Evolutionary conservation across 2,329 filamentous ascomycete species (phyloP).

Genomic region (Cercospora nicotianae): DNA sequence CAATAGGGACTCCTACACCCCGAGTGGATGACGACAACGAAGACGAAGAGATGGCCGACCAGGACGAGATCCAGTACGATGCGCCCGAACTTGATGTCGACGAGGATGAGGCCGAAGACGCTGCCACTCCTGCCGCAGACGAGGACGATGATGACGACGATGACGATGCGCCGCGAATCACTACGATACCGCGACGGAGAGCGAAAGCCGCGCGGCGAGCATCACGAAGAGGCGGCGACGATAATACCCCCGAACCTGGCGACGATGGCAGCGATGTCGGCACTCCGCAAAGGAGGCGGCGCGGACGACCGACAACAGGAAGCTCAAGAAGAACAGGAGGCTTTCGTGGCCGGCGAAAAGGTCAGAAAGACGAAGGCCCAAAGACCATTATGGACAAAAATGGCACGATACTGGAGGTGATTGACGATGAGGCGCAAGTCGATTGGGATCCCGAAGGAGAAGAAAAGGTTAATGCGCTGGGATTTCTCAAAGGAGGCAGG

Average conservation of each 20-base stretch:
- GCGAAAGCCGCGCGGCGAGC: constrained; percentile 34
- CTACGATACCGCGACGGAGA: constrained; percentile 43
- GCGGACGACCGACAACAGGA: constrained; percentile 49
- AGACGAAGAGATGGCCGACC: constrained; percentile 38
- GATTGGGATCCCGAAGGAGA: constrained; percentile 87
- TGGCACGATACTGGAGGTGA: constrained; percentile 85
- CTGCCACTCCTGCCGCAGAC: constrained; percentile 29
- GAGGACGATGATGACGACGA: constrained; percentile 37
- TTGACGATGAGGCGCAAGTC: constrained; percentile 86
- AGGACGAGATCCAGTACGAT: constrained; percentile 27
- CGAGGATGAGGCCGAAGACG: constrained; percentile 30
- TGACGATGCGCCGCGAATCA: constrained; percentile 36
- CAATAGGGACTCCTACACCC: constrained; percentile 32
- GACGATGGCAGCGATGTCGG: constrained; percentile 50
- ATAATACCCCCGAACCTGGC: constrained; percentile 61
- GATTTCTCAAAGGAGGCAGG: constrained; percentile 76
- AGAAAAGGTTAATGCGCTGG: constrained; percentile 87
- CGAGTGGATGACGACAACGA: constrained; percentile 29
- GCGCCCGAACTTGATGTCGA: constrained; percentile 25
- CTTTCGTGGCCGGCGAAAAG: constrained; percentile 72
- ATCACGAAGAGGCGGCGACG: constrained; percentile 46
- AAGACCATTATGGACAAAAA: constrained; percentile 90
- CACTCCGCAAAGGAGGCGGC: constrained; percentile 51
- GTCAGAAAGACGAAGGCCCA: constrained; percentile 71
- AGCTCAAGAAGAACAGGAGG: constrained; percentile 51